Conservation (phyloP, 163 green algal species). For the Scenedesmus sp. region DNA sequence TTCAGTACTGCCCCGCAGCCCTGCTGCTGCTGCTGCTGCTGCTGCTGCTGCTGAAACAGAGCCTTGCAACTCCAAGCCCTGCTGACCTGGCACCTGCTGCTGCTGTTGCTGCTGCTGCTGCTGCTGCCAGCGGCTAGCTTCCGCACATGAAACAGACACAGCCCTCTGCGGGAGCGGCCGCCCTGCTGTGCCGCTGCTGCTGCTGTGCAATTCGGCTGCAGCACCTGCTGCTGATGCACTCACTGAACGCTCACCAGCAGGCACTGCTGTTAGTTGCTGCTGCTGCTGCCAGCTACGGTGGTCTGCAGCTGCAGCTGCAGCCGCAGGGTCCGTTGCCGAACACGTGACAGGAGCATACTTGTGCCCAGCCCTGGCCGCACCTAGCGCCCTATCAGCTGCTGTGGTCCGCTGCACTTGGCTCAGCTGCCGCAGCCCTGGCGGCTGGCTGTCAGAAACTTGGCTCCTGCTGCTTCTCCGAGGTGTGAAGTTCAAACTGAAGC, state of each 20-base stretch:
- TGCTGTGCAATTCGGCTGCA: slow-evolving; percentile 8
- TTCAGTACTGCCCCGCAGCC: not conserved
- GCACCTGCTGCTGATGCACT: slow-evolving; percentile 1
- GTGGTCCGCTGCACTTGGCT: slow-evolving; percentile 39
- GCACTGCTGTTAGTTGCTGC: slow-evolving; percentile 15
- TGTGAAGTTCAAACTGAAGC: not conserved
- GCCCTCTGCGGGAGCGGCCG: too few species aligned
- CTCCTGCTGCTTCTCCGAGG: slow-evolving; percentile 14
- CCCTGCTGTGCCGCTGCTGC: not conserved
- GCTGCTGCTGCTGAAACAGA: slow-evolving; percentile 5
- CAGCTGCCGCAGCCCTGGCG: not conserved
- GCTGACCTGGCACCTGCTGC: not conserved
- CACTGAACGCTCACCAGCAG: not conserved
- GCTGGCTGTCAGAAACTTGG: not conserved
- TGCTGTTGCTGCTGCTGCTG: slow-evolving; percentile 39
- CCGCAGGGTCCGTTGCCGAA: not conserved
- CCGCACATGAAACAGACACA: not conserved
- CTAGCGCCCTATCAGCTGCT: slow-evolving; percentile 34
- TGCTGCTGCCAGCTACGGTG: not conserved
- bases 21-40: slow-evolving; percentile 22
- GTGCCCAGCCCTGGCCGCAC: slow-evolving; percentile 8
- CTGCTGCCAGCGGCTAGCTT: not conserved
- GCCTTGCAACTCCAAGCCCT: not conserved
- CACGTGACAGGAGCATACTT: slow-evolving; percentile 9
- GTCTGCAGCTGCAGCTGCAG: not conserved